A percentile compares a stretch with the other conserved stretches of the same genome.
Evolutionary conservation across 305 asterid genomes (phyloP).

Genomic region (Fraxinus velutina): DNA sequence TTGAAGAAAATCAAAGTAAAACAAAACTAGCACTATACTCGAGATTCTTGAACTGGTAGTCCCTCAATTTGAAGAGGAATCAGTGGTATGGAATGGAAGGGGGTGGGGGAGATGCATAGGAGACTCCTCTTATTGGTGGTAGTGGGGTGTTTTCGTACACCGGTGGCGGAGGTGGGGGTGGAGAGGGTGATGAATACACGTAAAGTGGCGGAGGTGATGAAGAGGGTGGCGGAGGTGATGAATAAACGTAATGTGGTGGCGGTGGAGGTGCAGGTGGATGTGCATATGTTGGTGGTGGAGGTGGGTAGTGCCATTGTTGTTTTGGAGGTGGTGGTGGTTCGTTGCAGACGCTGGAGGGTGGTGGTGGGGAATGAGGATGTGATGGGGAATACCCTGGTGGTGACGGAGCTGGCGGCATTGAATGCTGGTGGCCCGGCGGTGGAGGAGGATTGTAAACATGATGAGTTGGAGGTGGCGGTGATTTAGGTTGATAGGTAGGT

Average conservation of each 20-base stretch:
- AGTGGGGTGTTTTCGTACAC: conserved; percentile 25
- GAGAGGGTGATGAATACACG: conserved; percentile 26
- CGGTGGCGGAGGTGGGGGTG: conserved; percentile 27
- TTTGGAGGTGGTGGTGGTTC: conserved; percentile 11
- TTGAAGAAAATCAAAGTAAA: not conserved
- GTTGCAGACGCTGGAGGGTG: conserved; percentile 4
- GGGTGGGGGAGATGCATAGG: conserved; percentile 87
- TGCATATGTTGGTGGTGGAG: conserved; percentile 8
- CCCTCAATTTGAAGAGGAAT: conserved; percentile 8
- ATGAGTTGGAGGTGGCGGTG: conserved; percentile 26
- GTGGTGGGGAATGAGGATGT: conserved; percentile 22
- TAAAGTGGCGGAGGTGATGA: conserved; percentile 26
- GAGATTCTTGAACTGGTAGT: not conserved
- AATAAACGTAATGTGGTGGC: not conserved
- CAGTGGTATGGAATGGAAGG: conserved; percentile 58
- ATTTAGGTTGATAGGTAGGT: conserved; percentile 18
- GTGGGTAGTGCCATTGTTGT: not conserved
- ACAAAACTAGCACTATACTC: conserved; percentile 9
- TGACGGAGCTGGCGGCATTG: conserved; percentile 25
- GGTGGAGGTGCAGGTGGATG: conserved; percentile 18
- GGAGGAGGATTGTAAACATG: conserved; percentile 20
- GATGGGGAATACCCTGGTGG: conserved; percentile 18
- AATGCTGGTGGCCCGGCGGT: conserved; percentile 22
- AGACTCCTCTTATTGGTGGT: conserved; percentile 45
- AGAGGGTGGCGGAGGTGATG: conserved; percentile 34